Evolutionary conservation across 106 monocot species (phyloP), one percentile per base, ranked within the genome.

Genomic region (Gastrodia elata): DNA sequence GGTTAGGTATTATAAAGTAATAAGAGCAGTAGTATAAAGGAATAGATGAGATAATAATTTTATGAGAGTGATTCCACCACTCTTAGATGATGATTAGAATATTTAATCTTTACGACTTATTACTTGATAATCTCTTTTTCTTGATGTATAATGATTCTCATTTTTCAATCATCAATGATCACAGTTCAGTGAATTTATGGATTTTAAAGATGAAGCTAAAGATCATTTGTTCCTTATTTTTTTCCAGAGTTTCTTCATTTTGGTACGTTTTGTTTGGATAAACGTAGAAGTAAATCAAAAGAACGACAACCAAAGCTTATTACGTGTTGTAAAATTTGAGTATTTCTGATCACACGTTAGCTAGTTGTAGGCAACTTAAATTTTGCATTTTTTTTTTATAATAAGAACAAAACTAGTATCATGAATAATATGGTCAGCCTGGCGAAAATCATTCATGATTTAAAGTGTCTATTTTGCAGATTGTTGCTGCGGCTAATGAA

Each of bases 401-500:
- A 34, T 3, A 32, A 32, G 13, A 64, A 64, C 56, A 25, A 5
- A 5, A 68, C 38, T 68, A 68, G 35, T 38, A 36, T 68, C 68
- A 68, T 38, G 35, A 68, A 16, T 38, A 35, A 18, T 38, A 8
- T 25, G 13, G 14, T 65, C 35, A 34, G 8, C 32, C 8, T 65
- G 34, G 32, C 25, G 11, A 57, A 35, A 65, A 5, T 65, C 26
- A 9, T 58, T n/a, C 32, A 4, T 20, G 38, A 38, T 15, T 68
- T 38, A 6, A 18, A 68, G 1, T 3, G 39, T 77, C 46, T 75
- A 38, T 72, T 69, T 75, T 68, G 68, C 83, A 93, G 97, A 83
- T 98, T 70, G 79, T 93, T 75, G 68, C 64, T 81, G 90, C 86
- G 27, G 88, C 93, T 28, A 74, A 91, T 87, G 93, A 98, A 65